Conservation (phyloP, 1,284 basidiomycete species). For the Phellinidium pouzarii region DNA sequence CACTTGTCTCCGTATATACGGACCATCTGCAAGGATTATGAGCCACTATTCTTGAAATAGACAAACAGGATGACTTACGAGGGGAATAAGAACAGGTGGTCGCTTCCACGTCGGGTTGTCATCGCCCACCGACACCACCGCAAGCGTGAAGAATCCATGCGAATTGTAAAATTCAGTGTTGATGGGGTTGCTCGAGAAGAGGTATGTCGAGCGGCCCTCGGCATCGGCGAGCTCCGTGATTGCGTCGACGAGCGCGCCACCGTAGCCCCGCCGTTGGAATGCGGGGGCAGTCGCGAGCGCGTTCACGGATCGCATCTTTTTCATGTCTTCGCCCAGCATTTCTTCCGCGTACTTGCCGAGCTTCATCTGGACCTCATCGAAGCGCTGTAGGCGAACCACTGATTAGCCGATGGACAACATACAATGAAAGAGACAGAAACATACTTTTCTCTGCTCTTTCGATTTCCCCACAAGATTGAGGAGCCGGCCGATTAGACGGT, state of each 20-base stretch:
- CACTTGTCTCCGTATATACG: slow-evolving; percentile 12
- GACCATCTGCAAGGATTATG: slow-evolving; percentile 6
- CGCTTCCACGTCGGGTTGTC: slow-evolving; percentile 22
- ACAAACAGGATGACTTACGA: slow-evolving; percentile 15
- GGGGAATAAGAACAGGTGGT: slow-evolving; percentile 17
- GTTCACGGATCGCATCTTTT: slow-evolving; percentile 16
- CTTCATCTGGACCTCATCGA: slow-evolving; percentile 3
- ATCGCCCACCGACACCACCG: slow-evolving; percentile 19
- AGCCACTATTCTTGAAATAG: not conserved
- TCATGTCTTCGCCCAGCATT: not conserved
- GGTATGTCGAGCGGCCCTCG: slow-evolving; percentile 20
- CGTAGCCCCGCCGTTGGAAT: slow-evolving; percentile 19
- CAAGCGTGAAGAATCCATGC: slow-evolving; percentile 21
- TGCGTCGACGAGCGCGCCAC: slow-evolving; percentile 15
- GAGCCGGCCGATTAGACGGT: not conserved
- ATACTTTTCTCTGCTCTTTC: slow-evolving; percentile 13
- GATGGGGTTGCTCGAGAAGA: slow-evolving; percentile 21
- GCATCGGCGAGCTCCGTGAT: slow-evolving; percentile 20
- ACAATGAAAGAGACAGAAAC: not conserved
- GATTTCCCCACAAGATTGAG: slow-evolving; percentile 4
- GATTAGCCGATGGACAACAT: not conserved
- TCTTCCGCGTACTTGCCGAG: slow-evolving; percentile 1
- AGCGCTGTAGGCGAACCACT: not conserved
- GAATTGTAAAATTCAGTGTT: slow-evolving; percentile 24
- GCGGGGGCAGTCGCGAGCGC: slow-evolving; percentile 17